These are phyloP conservation scores for Raffaelea albimanens DNA, from an alignment of 2,329 filamentous ascomycete genomes.

Conservation along the genomic window DNA sequence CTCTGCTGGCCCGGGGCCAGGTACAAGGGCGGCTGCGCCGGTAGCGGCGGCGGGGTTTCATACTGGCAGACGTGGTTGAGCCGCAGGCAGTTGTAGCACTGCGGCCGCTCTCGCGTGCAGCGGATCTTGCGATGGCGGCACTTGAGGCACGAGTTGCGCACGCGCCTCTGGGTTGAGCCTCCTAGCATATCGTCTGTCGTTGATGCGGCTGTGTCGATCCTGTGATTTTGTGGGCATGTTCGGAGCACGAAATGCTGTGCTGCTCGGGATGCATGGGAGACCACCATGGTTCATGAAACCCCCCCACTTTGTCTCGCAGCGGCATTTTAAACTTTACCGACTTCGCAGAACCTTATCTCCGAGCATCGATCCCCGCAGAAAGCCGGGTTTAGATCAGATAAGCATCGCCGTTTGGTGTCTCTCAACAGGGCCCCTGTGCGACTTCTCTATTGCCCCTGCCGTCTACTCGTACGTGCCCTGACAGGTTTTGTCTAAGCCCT, in stretches of 20 bases:
- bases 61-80: constrained; percentile 1
- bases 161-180: not conserved
- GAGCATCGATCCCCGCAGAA: not conserved
- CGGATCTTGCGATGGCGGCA: constrained; percentile 1
- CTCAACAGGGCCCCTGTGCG: not conserved
- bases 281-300: not conserved
- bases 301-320: not conserved
- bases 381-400: not conserved
- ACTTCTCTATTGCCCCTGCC: not conserved
- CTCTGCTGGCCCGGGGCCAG: not conserved
- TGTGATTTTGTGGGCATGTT: not conserved
- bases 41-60: not conserved
- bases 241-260: not conserved
- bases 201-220: not conserved
- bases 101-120: constrained; percentile 1
- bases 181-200: not conserved
- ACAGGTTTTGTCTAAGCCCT: not conserved
- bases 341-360: not conserved
- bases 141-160: not conserved
- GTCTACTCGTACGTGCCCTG: not conserved
- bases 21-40: not conserved
- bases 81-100: constrained; percentile 1
- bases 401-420: not conserved
- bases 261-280: not conserved
- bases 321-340: not conserved